Conservation (phyloP, 148 eudicot genomes). For the Linanthus parryae region DNA sequence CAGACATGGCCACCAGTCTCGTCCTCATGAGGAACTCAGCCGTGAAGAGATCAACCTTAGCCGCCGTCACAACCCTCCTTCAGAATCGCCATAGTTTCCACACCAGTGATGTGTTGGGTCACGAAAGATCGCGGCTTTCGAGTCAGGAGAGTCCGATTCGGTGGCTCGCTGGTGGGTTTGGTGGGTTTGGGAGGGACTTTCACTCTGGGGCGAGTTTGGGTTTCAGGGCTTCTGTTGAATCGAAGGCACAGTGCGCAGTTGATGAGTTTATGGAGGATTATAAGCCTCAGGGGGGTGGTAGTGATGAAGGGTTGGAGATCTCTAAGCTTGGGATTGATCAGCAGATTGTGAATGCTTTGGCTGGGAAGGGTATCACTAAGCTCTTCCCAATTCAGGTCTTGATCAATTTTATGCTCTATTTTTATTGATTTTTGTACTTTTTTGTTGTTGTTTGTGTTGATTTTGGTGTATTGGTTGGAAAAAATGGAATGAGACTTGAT, state of each 20-base stretch:
- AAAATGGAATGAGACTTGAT: too few relatives aligned
- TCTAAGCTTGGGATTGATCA: slow-evolving; percentile 60
- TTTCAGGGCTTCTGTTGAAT: neutral
- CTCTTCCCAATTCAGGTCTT: slow-evolving; percentile 91
- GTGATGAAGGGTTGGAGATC: slow-evolving; percentile 61
- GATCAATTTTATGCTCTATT: too few relatives aligned
- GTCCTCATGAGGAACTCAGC: neutral
- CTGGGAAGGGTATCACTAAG: slow-evolving; percentile 60
- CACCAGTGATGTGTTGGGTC: neutral
- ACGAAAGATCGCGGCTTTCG: neutral
- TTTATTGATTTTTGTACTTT: neutral
- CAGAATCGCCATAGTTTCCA: neutral
- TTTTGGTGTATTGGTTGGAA: neutral
- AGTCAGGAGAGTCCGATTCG: neutral
- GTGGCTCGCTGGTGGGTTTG: neutral
- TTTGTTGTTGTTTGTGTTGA: neutral
- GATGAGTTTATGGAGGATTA: neutral
- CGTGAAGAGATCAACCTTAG: neutral
- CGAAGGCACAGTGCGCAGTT: neutral
- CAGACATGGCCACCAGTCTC: neutral
- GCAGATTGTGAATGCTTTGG: slow-evolving; percentile 49
- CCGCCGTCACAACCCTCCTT: neutral
- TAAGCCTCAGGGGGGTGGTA: neutral
- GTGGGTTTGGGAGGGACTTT: too few relatives aligned
- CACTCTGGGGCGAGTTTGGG: too few relatives aligned